Percentiles rank a stretch among this genome's conserved stretches.
These are phyloP conservation scores for Pilaira anomala DNA, from an alignment of 192 early-diverging fungal genomes.

Conservation along the genomic window DNA sequence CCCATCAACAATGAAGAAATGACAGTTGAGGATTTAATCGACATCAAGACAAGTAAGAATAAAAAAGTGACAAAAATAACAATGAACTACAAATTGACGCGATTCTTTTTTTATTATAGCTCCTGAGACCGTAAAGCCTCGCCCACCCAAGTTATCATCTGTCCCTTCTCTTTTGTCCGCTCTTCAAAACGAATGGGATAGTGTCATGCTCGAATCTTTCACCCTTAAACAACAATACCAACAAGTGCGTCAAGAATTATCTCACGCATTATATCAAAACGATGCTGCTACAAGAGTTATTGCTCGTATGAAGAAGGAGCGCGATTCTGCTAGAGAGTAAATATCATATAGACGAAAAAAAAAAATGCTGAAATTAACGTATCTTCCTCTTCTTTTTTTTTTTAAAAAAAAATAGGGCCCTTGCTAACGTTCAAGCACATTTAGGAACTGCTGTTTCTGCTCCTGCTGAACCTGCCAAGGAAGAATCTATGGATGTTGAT, in stretches of 20 bases:
- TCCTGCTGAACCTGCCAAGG: slow-evolving; percentile 24
- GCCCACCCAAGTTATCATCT: slow-evolving; percentile 87
- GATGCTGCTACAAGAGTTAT: slow-evolving; percentile 96
- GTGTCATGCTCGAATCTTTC: slow-evolving; percentile 92
- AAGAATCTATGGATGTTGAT: slow-evolving; percentile 54
- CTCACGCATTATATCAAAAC: slow-evolving; percentile 92
- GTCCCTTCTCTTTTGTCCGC: slow-evolving; percentile 83
- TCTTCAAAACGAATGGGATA: slow-evolving; percentile 97
- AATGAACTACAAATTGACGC: no score
- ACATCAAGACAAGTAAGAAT: slow-evolving; percentile 58
- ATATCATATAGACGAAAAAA: not conserved
- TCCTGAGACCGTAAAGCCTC: slow-evolving; percentile 73
- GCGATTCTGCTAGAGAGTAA: slow-evolving; percentile 83
- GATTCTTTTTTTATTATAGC: slow-evolving; percentile 21
- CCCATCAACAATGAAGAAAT: slow-evolving; percentile 77
- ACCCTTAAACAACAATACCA: slow-evolving; percentile 90
- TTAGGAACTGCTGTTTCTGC: slow-evolving; percentile 45
- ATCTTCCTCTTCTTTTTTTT: not conserved
- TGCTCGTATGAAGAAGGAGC: slow-evolving; percentile 85
- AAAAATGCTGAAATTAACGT: not conserved
- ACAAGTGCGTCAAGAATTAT: slow-evolving; percentile 87
- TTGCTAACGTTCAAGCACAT: slow-evolving; percentile 59
- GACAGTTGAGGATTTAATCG: slow-evolving; percentile 67
- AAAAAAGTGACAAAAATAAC: not conserved
- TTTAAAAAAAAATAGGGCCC: slow-evolving; percentile 38